Evolutionary conservation across 371 early-diverging fungal genomes (phyloP), one percentile per base, ranked within the genome.

Genomic region (Thermomucor indicae-seudaticae): DNA sequence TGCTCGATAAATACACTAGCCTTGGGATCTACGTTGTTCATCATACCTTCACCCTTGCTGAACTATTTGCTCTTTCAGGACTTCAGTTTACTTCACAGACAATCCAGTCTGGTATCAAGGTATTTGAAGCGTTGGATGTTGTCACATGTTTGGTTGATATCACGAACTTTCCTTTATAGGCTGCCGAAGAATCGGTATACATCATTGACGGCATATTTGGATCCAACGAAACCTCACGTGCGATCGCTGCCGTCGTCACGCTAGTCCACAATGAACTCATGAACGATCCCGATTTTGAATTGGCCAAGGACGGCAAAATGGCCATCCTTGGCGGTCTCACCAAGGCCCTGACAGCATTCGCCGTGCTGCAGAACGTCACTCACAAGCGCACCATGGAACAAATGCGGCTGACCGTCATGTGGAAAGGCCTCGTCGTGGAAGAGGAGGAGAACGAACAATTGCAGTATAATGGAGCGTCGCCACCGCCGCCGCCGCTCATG

Each of bases 161-260:
- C n/a, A n/a, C n/a, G n/a, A n/a, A n/a, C n/a, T n/a, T n/a, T n/a
- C n/a, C n/a, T 31, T 43, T 24, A 17, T 35, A 85, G 83, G 79
- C 85, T 20, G 91, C 92, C 1, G 93, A 94, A 52, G 95, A 96
- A 65, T 86, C 87, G 8, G 92, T 95, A 4, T 80, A 85, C 4
- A 64, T 93, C 17, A 75, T 95, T 25, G 97, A 95, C 62, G 93
- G 92, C 0, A 64, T 96, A 4, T 94, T 95, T 67, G 95, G 95
- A n/a, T 83, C 88, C 2, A 94, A 91, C 5, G 93, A 94, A 56
- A 92, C 95, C 0, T 92, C 93, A 10, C 79, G 85, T 20, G 93
- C 91, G 0, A 69, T 93, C 30, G 89, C 92, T 0, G 85, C 92
- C 6, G 81, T 95, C 41, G 76, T 94, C 25, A 78, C 83, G 20